Evolutionary conservation across 257 asterid species (phyloP).

Genomic region (Petrea volubilis): DNA sequence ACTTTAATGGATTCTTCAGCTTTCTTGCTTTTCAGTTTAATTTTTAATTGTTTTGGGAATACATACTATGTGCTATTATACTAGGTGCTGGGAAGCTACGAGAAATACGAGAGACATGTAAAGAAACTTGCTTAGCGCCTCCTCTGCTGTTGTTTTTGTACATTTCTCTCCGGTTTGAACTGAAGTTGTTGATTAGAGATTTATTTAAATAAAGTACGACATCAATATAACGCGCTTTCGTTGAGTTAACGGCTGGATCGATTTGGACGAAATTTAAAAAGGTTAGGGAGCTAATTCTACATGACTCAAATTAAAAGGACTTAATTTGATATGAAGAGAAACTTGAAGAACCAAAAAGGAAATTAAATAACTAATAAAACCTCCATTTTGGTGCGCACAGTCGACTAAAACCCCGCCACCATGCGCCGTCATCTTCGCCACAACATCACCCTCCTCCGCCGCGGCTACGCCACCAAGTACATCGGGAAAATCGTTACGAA

Average conservation of each 20-base stretch:
- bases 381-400: too few relatives aligned
- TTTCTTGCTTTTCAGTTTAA: not conserved
- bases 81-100: not conserved
- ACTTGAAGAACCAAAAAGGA: too few relatives aligned
- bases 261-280: too few relatives aligned
- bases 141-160: not conserved
- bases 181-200: not conserved
- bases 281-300: too few relatives aligned
- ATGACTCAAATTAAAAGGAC: too few relatives aligned
- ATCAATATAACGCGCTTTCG: not conserved
- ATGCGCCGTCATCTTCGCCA: slow-evolving; percentile 28
- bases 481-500: slow-evolving; percentile 64
- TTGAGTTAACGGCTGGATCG: too few relatives aligned
- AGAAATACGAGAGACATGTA: not conserved
- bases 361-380: too few relatives aligned
- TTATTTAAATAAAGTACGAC: not conserved
- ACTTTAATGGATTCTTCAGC: not conserved
- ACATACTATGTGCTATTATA: not conserved
- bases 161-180: not conserved
- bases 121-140: not conserved
- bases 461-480: slow-evolving; percentile 79
- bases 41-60: not conserved
- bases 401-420: slow-evolving; percentile 4
- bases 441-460: slow-evolving; percentile 35
- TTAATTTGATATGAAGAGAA: too few relatives aligned